phyloP scores from a whole-genome alignment of 2,329 filamentous ascomycete genomes.

The Trichoderma sp. region DNA sequence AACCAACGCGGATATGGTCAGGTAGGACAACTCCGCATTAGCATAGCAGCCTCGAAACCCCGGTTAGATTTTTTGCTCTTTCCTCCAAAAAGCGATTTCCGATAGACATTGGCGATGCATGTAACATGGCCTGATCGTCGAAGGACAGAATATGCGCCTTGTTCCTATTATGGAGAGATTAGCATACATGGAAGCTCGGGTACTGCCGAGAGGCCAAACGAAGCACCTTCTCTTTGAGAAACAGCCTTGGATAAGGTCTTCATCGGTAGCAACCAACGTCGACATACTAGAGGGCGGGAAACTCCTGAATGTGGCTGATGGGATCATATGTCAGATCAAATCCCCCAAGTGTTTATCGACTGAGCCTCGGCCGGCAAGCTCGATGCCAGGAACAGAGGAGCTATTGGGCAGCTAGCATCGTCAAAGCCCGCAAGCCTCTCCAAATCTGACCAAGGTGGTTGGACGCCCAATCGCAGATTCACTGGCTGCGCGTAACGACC shows the following conservation, averaged over 20 bases:
- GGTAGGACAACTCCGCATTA: background rate
- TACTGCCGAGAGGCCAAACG: background rate
- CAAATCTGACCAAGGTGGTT: conserved; percentile 2
- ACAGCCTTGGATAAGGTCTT: background rate
- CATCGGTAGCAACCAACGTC: background rate
- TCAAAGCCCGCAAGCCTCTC: background rate
- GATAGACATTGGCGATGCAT: background rate
- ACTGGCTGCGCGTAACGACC: conserved; percentile 5
- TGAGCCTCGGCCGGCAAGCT: conserved; percentile 9
- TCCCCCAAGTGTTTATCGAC: background rate
- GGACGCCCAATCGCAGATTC: background rate
- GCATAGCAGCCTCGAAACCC: background rate
- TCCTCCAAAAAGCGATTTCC: background rate
- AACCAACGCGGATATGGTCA: background rate
- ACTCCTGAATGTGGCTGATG: background rate
- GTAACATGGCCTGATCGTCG: background rate
- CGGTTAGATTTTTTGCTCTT: background rate
- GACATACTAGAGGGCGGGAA: background rate
- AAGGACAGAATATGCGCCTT: background rate
- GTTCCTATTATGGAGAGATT: background rate
- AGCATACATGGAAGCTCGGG: background rate
- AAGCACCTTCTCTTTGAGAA: background rate
- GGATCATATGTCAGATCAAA: conserved; percentile 17
- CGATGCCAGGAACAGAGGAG: background rate
- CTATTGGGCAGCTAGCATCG: background rate